Evolutionary conservation across 371 early-diverging fungal genomes (phyloP), one percentile per base, ranked within the genome.

Genomic region (Mucor irregularis): DNA sequence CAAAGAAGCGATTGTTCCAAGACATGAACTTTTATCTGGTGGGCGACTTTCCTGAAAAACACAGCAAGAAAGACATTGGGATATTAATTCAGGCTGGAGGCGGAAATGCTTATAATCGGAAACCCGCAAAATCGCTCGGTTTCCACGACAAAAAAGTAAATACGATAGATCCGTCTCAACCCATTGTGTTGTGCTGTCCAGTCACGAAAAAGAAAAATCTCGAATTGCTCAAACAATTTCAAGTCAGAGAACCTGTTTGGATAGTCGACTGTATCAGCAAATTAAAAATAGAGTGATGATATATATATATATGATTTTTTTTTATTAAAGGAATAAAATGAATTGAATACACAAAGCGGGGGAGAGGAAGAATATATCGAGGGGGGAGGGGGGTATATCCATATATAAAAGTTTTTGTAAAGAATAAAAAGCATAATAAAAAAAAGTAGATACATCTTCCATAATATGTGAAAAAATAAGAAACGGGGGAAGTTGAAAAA

Each of bases 251-350:
- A 9, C 44, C 53, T 5, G 17, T 44, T 16, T 72, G 73, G 73
- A 22, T 72, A 16, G 55, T 72, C 17, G 54, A 69, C 49, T 61
- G 61, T 46, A 58, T 72, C 14, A 69, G 73, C 25, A 56, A 29
- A 33, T 31, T 47, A 21, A 26, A 28, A 38, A 11, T 45, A 9
- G 29, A 51, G 10, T 42, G 16, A 26, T 42, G 4, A 42, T 42
- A 22, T 43, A 50, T 24, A 38, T 38, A 50, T 26, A n/a, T 37
- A 16, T n/a, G 0, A 40, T 28, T 16, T 51, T 29, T 51, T 42
- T 9, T 25, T 42, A 24, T 42, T 42, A 42, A 24, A 24, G 16
- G n/a, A 35, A 35, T n/a, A 35, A 19, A 49, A 49, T 9, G 13
- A 37, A 31, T 26, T 49, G 24, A 24, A 30, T 37, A 14, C 35